Conservation (phyloP, 73 alveolate species). For the Paramecium tetraurelia region DNA sequence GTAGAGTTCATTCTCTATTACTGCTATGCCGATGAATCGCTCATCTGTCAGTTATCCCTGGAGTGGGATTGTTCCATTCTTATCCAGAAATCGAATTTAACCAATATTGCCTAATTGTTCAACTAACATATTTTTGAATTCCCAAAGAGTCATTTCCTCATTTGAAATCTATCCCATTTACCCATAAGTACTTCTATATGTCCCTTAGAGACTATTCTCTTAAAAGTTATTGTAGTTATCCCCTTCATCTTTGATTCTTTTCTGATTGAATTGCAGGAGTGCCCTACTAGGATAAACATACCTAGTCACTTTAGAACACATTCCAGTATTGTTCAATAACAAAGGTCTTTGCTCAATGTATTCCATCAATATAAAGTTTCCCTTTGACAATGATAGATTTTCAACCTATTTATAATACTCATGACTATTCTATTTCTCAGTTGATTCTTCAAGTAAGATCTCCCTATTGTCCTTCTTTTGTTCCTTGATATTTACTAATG, state of each 20-base stretch:
- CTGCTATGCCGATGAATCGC: constrained; percentile 70
- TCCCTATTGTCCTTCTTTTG: background rate
- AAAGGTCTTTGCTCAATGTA: constrained; percentile 66
- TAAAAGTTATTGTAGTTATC: constrained; percentile 16
- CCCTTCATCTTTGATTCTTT: background rate
- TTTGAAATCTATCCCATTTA: constrained; percentile 33
- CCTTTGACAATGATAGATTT: constrained; percentile 34
- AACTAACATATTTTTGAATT: constrained; percentile 47
- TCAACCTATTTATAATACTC: background rate
- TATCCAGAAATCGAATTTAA: constrained; percentile 51
- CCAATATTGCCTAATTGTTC: constrained; percentile 58
- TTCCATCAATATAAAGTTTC: constrained; percentile 61
- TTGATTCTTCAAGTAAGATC: background rate
- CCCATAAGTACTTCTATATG: background rate
- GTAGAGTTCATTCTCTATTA: constrained; percentile 88
- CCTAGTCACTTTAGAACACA: constrained; percentile 63
- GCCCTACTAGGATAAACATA: constrained; percentile 59
- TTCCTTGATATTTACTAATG: background rate
- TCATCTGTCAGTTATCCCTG: constrained; percentile 61
- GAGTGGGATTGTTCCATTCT: constrained; percentile 48
- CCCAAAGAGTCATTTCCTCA: constrained; percentile 37
- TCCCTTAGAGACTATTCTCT: background rate
- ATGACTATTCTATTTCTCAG: constrained; percentile 16
- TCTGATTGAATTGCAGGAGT: background rate
- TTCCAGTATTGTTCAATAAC: constrained; percentile 60